Evolutionary conservation across 495 filamentous ascomycete genomes (phyloP), one percentile per base, ranked within the genome.

Genomic region (Penicillium dipodomyicola): DNA sequence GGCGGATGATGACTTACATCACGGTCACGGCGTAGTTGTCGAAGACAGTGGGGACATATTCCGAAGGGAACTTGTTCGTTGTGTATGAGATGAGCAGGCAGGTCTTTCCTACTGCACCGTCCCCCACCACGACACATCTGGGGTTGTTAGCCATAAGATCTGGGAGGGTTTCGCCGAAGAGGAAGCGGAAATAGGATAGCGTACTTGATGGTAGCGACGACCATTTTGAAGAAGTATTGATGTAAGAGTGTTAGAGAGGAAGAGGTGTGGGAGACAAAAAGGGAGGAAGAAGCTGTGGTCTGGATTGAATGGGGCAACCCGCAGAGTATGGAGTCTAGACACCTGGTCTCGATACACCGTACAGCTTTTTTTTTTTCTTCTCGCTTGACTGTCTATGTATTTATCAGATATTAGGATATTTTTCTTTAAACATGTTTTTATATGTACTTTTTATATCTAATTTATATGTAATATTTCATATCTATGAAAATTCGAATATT

Each of bases 11-110:
- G 27, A 89, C 92, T 86, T 82, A 97, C 92, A 97, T 97, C 53
- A 97, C 92, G 43, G 94, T 98, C 68, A 98, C 94, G 17, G 94
- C 94, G 86, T 98, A 98, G 77, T 98, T 98, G 72, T 98, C 94
- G 73, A 98, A 98, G 32, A 98, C 94, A 20, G 94, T 98, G 22
- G 94, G 94, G 20, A 98, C 94, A 70, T 98, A 98, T 91, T 98
- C 94, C 59, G 92, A 96, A 10, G 94, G 94, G 77, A 98, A 98
- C 65, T 98, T 98, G 82, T 98, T 98, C 60, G 94, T 98, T 41
- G 94, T 98, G 77, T 98, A 98, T 65, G 90, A 95, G 78, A 98
- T 98, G 68, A 98, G 84, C 52, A 98, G 85, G 76, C 94, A 98
- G 44, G 94, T 98, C 82, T 98, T 98, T 65, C 94, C 94, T 57